Evolutionary conservation across 2,329 filamentous ascomycete species (phyloP), one percentile per base, ranked within the genome.

Genomic region (Bipolaris oryzae): DNA sequence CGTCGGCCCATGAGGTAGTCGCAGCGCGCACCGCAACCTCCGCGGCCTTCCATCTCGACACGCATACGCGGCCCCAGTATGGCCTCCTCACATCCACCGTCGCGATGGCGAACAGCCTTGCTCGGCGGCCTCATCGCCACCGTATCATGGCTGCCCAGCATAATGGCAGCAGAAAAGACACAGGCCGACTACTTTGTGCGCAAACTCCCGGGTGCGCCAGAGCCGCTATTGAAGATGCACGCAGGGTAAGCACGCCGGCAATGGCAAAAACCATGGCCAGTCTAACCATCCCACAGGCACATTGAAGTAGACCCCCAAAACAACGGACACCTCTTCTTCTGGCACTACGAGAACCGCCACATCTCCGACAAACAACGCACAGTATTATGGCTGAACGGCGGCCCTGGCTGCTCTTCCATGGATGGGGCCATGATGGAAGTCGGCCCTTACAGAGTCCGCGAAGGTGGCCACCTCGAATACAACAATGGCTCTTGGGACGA

Each of bases 401-500:
- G 95, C 0, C 95, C 95, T 1, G 95, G 96, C 25, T 99, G 95
- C 78, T 97, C 92, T 76, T 98, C 94, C 25, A 93, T 97, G 83
- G 96, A 99, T 76, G 95, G 94, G 65, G 92, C 92, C 2, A 78
- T 98, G 81, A 98, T 98, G 87, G 95, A 99, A 77, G 86, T 99
- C 62, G 95, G 95, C 0, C 95, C 95, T 2, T 99, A 97, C 76
- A 84, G 95, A 63, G 80, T 99, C 55, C 89, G 89, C 71, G 85
- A 94, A 64, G 85, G 89, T 31, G 77, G 84, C 77, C 82, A 88
- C 70, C 80, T 99, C 55, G 82, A 81, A 55, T 87, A 91, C 74
- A 97, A 97, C 75, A 89, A 96, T 53, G 95, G 95, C n/a, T 93
- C 92, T 1, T 99, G 96, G 96, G 90, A 96, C 76, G 94, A 99